Conservation (phyloP, 2,329 filamentous ascomycete species). For the Penicillium sp. region DNA sequence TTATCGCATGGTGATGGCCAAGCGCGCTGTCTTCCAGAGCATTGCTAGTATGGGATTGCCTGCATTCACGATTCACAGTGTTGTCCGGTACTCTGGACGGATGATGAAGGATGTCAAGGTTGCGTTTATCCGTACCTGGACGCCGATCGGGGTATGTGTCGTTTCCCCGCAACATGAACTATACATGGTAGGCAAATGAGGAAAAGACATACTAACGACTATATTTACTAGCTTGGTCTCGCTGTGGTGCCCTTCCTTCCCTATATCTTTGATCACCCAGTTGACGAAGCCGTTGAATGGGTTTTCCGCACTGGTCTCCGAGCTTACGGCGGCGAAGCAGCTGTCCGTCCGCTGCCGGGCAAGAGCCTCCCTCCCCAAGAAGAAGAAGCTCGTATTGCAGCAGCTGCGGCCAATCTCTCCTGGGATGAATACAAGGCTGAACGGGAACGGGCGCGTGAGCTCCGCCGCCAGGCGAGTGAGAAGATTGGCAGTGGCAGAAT, state of each 20-base stretch:
- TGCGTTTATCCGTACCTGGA: conserved; percentile 73
- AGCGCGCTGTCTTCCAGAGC: conserved; percentile 86
- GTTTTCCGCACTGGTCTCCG: conserved; percentile 80
- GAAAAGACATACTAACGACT: conserved; percentile 16
- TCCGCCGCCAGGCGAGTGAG: conserved; percentile 19
- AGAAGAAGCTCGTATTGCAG: neutral
- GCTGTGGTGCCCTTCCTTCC: conserved; percentile 80
- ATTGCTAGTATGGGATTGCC: conserved; percentile 91
- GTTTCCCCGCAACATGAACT: neutral
- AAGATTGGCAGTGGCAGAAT: neutral
- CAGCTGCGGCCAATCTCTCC: conserved; percentile 22
- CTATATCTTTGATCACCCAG: conserved; percentile 82
- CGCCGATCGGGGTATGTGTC: conserved; percentile 77
- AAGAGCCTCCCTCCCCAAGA: conserved; percentile 12
- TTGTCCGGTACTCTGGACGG: conserved; percentile 82
- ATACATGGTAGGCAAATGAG: neutral
- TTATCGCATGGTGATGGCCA: conserved; percentile 84
- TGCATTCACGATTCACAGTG: conserved; percentile 88
- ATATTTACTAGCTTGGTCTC: conserved; percentile 55
- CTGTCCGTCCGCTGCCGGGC: conserved; percentile 44
- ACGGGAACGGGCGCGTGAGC: conserved; percentile 28
- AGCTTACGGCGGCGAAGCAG: conserved; percentile 64
- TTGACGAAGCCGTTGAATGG: conserved; percentile 90
- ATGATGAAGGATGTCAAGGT: conserved; percentile 85
- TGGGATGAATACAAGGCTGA: conserved; percentile 40